Conservation (phyloP, 805 yeast genomes). For the Tanozyma kutaoensis region DNA sequence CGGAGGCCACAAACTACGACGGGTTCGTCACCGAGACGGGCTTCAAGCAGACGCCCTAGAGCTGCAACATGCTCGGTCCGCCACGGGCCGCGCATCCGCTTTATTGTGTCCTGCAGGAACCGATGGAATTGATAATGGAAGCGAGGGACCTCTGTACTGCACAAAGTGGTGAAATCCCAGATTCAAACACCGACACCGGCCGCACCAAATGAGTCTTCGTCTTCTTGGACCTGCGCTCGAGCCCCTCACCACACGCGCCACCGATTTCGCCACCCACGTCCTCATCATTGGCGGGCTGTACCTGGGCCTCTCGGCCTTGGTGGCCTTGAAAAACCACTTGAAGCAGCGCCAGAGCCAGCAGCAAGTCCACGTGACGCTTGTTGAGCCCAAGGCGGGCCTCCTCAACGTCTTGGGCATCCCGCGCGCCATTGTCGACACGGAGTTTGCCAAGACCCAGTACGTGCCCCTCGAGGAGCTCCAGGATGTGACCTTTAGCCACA, state of each 20-base stretch:
- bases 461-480: constrained; percentile 17
- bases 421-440: constrained; percentile 21
- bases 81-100: too few species aligned
- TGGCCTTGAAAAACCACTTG: constrained; percentile 14
- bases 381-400: constrained; percentile 27
- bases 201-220: too few species aligned
- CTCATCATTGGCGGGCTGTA: constrained; percentile 29
- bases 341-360: constrained; percentile 3
- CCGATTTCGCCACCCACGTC: constrained; percentile 21
- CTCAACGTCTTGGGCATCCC: constrained; percentile 27
- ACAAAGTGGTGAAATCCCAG: too few species aligned
- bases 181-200: too few species aligned
- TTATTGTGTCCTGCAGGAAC: too few species aligned
- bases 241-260: too few species aligned
- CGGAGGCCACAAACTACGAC: constrained; percentile 21
- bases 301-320: constrained; percentile 24
- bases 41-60: too few species aligned
- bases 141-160: too few species aligned
- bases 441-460: constrained; percentile 25
- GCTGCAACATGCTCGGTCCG: too few species aligned
- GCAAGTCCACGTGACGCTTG: constrained; percentile 16
- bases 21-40: constrained; percentile 43
- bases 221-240: too few species aligned
- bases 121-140: too few species aligned
- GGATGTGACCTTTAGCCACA: constrained; percentile 14